phyloP scores from a whole-genome alignment of 768 basidiomycete species.

The Podaxis sp. region DNA sequence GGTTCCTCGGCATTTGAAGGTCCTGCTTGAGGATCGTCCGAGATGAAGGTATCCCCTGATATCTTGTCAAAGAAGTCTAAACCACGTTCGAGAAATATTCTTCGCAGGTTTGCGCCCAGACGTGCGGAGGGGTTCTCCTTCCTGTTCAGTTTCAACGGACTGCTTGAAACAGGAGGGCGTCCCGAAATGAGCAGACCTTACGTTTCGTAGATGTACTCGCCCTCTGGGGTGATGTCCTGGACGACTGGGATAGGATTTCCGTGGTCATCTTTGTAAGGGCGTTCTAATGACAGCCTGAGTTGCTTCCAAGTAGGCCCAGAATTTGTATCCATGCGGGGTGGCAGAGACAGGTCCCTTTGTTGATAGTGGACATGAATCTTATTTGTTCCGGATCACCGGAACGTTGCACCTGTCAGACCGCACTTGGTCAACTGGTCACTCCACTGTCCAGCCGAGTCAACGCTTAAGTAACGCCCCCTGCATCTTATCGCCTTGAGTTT shows the following conservation, averaged over 20 bases:
- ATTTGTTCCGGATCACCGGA: conserved; percentile 16
- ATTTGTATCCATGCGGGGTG: conserved; percentile 8
- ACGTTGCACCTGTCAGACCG: background rate
- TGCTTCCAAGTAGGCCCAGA: conserved; percentile 52
- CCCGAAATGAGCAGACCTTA: conserved; percentile 35
- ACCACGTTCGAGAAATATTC: conserved; percentile 76
- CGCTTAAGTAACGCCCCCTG: conserved; percentile 8
- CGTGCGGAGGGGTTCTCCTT: conserved; percentile 55
- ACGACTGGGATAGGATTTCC: conserved; percentile 63
- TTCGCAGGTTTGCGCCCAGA: conserved; percentile 63
- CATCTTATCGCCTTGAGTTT: conserved; percentile 1
- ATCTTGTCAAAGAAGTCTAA: conserved; percentile 65
- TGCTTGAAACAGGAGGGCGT: conserved; percentile 17
- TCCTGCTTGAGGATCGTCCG: conserved; percentile 25
- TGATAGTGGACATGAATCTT: conserved; percentile 1
- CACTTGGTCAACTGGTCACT: background rate
- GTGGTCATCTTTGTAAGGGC: conserved; percentile 78
- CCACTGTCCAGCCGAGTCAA: conserved; percentile 10
- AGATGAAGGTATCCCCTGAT: conserved; percentile 14
- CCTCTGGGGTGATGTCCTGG: conserved; percentile 69
- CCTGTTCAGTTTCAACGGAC: conserved; percentile 29
- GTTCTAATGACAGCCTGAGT: conserved; percentile 69
- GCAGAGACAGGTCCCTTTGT: conserved; percentile 5
- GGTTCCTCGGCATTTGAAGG: conserved; percentile 25
- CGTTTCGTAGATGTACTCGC: conserved; percentile 72